Percentiles rank a stretch among this genome's conserved stretches.
phyloP scores from a whole-genome alignment of 1,139 yeast species.

The Candida gigantensis region DNA sequence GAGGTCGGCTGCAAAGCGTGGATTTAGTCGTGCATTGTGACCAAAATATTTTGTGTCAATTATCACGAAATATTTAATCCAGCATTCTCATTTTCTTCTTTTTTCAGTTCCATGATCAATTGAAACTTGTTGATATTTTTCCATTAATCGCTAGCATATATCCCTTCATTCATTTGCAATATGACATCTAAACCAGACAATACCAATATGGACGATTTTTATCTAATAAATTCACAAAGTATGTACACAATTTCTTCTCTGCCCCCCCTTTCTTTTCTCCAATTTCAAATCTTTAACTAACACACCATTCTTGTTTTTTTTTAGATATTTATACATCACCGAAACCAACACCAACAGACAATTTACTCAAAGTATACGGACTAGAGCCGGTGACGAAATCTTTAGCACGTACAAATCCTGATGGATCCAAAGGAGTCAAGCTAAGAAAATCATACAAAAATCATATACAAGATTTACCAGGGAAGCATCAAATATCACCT shows the following conservation, averaged over 20 bases:
- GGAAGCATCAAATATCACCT: conserved; percentile 67
- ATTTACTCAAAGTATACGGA: conserved; percentile 69
- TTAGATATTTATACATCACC: conserved; percentile 43
- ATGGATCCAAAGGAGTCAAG: conserved; percentile 88
- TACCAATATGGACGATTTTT: conserved; percentile 18
- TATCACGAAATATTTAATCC: too few species aligned
- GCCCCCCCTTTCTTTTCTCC: not conserved
- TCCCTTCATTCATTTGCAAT: too few species aligned
- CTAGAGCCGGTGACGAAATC: conserved; percentile 69
- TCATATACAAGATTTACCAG: conserved; percentile 84
- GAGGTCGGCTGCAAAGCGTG: too few species aligned
- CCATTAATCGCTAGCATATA: too few species aligned
- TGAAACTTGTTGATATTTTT: too few species aligned
- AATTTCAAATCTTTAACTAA: conserved; percentile 6
- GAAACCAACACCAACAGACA: conserved; percentile 71
- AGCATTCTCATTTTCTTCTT: too few species aligned
- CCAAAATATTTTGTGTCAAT: too few species aligned
- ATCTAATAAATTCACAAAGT: conserved; percentile 25
- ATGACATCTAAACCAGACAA: not conserved
- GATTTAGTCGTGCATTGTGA: too few species aligned
- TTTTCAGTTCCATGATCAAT: too few species aligned
- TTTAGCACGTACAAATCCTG: conserved; percentile 84
- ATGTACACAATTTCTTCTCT: conserved; percentile 14
- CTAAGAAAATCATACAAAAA: conserved; percentile 91
- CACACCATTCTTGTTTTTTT: not conserved